Percentiles rank a stretch among this genome's conserved stretches.
phyloP scores from a whole-genome alignment of 2,329 filamentous ascomycete species.

The Botrytis aclada region DNA sequence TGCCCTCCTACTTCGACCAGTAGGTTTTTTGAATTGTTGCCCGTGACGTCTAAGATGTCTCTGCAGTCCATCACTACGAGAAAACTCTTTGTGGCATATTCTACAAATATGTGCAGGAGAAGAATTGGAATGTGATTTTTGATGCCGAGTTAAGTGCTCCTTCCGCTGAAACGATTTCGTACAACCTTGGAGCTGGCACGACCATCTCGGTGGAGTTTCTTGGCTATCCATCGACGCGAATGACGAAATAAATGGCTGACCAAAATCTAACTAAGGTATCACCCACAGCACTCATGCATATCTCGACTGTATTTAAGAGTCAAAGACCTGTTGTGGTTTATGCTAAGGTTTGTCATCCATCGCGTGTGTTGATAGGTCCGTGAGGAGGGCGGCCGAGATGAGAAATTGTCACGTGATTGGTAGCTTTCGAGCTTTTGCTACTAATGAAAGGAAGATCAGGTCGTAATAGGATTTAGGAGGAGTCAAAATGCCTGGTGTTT shows the following conservation, averaged over 20 bases:
- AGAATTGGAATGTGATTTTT: constrained; percentile 27
- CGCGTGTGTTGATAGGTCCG: neutral
- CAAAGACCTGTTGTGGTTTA: neutral
- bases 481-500: neutral
- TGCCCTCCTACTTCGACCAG: constrained; percentile 40
- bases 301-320: neutral
- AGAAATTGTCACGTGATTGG: neutral
- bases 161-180: constrained; percentile 32
- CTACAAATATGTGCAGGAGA: constrained; percentile 23
- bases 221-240: neutral
- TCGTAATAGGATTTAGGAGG: neutral
- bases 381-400: neutral
- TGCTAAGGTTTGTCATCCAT: neutral
- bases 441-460: neutral
- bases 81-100: constrained; percentile 31
- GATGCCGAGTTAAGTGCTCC: constrained; percentile 33
- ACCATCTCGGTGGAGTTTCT: constrained; percentile 1
- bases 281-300: neutral
- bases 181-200: constrained; percentile 27
- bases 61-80: constrained; percentile 33
- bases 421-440: fast-evolving
- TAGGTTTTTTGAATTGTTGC: constrained; percentile 27
- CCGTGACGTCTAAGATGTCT: constrained; percentile 33
- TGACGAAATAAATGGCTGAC: too few species aligned
- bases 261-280: neutral